Evolutionary conservation across 495 filamentous ascomycete species (phyloP).

Genomic region (Glutinoglossum americanum): DNA sequence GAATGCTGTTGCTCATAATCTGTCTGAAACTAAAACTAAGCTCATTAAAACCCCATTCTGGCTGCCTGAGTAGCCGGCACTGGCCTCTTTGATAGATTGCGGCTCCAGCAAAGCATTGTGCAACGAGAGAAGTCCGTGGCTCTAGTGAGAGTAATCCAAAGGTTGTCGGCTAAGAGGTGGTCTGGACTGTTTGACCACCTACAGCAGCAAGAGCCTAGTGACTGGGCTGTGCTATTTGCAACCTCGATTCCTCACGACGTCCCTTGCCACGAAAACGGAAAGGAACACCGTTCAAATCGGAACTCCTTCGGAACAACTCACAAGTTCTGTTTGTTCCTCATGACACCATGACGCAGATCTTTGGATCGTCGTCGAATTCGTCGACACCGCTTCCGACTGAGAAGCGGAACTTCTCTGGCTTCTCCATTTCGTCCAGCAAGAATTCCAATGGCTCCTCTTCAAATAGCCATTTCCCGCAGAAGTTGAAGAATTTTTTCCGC

Average conservation of each 20-base stretch:
- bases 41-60: neutral
- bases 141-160: neutral
- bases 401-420: conserved; percentile 7
- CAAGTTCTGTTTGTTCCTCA: neutral
- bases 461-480: conserved; percentile 54
- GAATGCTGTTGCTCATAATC: neutral
- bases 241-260: neutral
- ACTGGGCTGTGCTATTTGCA: neutral
- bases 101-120: neutral
- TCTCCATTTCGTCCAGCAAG: conserved; percentile 9
- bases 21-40: neutral
- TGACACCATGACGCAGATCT: conserved; percentile 17
- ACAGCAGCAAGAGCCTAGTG: neutral
- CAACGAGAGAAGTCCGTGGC: neutral
- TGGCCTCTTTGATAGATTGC: neutral
- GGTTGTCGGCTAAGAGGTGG: neutral
- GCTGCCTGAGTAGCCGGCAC: neutral
- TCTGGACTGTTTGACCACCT: neutral
- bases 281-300: neutral
- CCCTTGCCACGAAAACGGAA: neutral
- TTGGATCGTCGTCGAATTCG: conserved; percentile 16
- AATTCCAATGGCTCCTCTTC: conserved; percentile 9
- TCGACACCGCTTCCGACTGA: conserved; percentile 10
- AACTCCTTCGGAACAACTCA: neutral
- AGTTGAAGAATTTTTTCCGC: conserved; percentile 93